phyloP scores from a whole-genome alignment of 78 protist species.

The Speleostelium caveatum region DNA sequence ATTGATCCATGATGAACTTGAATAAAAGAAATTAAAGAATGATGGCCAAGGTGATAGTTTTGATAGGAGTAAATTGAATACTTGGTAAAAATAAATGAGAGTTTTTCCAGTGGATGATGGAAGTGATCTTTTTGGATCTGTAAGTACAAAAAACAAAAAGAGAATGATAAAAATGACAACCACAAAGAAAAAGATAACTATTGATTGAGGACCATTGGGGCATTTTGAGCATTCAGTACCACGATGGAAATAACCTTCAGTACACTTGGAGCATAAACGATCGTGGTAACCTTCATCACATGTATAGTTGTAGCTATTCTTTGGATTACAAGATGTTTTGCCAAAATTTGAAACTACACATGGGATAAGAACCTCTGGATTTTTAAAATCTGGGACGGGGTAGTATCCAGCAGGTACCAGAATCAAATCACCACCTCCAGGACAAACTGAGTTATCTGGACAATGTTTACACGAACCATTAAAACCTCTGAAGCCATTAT shows the following conservation, averaged over 20 bases:
- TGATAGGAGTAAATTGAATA: conserved; percentile 29
- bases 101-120: conserved; percentile 65
- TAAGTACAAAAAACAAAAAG: conserved; percentile 32
- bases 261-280: conserved; percentile 51
- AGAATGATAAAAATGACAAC: conserved; percentile 23
- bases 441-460: conserved; percentile 38
- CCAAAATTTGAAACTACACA: conserved; percentile 43
- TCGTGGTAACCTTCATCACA: conserved; percentile 38
- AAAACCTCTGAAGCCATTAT: conserved; percentile 3
- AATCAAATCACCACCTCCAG: conserved; percentile 44
- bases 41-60: conserved; percentile 44
- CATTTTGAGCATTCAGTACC: conserved; percentile 48
- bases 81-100: conserved; percentile 49
- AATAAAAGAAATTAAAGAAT: conserved; percentile 7
- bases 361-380: conserved; percentile 20
- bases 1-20: conserved; percentile 55
- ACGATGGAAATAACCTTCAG: conserved; percentile 10
- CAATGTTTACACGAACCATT: conserved; percentile 43
- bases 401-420: conserved; percentile 38
- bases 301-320: neutral
- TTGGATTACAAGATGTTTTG: conserved; percentile 62
- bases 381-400: conserved; percentile 22
- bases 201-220: conserved; percentile 30
- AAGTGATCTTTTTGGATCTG: conserved; percentile 64
- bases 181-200: conserved; percentile 27